These are phyloP conservation scores for Penicillium nordicum DNA, from an alignment of 2,329 filamentous ascomycete species.

Conservation along the genomic window DNA sequence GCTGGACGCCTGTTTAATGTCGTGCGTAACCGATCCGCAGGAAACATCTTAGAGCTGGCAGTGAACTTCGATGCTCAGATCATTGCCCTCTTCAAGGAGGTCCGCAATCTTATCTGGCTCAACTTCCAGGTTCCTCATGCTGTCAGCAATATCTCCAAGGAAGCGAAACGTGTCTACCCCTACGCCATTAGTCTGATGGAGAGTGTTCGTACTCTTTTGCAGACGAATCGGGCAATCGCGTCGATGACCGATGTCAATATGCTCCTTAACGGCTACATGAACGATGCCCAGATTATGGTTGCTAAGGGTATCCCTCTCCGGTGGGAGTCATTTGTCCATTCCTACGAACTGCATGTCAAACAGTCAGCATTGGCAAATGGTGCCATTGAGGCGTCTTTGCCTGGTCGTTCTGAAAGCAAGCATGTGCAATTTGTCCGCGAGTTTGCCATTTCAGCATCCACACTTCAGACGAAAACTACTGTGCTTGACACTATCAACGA, in stretches of 20 bases:
- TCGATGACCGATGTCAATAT: constrained; percentile 85
- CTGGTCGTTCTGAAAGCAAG: constrained; percentile 71
- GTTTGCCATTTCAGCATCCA: constrained; percentile 80
- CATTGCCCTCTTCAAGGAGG: constrained; percentile 97
- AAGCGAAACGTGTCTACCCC: constrained; percentile 97
- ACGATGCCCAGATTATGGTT: constrained; percentile 80
- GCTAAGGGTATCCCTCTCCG: constrained; percentile 82
- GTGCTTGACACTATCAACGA: constrained; percentile 74
- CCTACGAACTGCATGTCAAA: constrained; percentile 84
- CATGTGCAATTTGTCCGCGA: constrained; percentile 96
- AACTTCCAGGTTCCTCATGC: constrained; percentile 91
- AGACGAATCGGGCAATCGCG: constrained; percentile 79
- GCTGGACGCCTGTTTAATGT: constrained; percentile 90
- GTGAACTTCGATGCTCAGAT: constrained; percentile 98
- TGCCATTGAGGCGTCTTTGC: constrained; percentile 56
- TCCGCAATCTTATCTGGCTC: constrained; percentile 91
- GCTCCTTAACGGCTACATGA: constrained; percentile 84
- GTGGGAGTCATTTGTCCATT: constrained; percentile 98
- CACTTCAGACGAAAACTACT: constrained; percentile 82
- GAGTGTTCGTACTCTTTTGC: constrained; percentile 87
- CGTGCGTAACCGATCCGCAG: constrained; percentile 79
- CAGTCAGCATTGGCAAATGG: constrained; percentile 59
- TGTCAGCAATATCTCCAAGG: constrained; percentile 93
- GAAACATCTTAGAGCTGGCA: constrained; percentile 79
- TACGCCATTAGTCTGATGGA: constrained; percentile 99